These are phyloP conservation scores for Juglanconis oblonga DNA, from an alignment of 2,329 filamentous ascomycete genomes.

Conservation along the genomic window DNA sequence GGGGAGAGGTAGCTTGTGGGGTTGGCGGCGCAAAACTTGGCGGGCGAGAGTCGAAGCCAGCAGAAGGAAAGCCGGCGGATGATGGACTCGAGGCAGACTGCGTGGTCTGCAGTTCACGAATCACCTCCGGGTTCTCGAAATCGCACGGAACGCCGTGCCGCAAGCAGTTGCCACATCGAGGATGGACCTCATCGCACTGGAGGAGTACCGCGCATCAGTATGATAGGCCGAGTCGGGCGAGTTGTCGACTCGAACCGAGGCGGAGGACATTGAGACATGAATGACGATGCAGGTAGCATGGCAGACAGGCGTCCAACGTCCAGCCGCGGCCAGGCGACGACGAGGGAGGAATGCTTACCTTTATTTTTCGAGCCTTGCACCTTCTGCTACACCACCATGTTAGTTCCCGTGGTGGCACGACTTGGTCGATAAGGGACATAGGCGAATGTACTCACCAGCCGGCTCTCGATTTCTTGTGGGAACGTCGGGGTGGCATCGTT, in stretches of 20 bases:
- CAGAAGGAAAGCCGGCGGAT: slow-evolving; percentile 19
- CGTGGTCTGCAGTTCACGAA: slow-evolving; percentile 41
- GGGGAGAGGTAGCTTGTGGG: slow-evolving; percentile 20
- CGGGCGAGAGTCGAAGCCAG: slow-evolving; percentile 10
- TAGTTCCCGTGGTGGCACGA: slow-evolving; percentile 25
- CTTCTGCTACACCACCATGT: slow-evolving; percentile 26
- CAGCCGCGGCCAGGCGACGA: background rate
- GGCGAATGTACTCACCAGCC: slow-evolving; percentile 42
- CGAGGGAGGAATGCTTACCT: slow-evolving; percentile 41
- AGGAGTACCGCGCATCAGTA: background rate
- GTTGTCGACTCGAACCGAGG: background rate
- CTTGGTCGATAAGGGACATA: background rate
- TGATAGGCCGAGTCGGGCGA: too few species aligned
- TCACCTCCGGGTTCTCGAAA: slow-evolving; percentile 53
- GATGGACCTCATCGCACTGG: slow-evolving; percentile 65
- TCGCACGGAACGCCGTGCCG: slow-evolving; percentile 67
- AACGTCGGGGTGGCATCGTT: slow-evolving; percentile 61
- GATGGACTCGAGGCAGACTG: slow-evolving; percentile 24
- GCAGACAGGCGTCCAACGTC: background rate
- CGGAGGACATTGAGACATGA: background rate
- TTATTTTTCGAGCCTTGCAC: slow-evolving; percentile 68
- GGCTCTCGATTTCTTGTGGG: slow-evolving; percentile 68
- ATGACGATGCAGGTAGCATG: background rate
- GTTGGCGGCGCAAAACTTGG: slow-evolving; percentile 8
- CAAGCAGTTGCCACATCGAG: slow-evolving; percentile 62